phyloP scores from a whole-genome alignment of 805 yeast species.

The Brettanomyces naardenensis region DNA sequence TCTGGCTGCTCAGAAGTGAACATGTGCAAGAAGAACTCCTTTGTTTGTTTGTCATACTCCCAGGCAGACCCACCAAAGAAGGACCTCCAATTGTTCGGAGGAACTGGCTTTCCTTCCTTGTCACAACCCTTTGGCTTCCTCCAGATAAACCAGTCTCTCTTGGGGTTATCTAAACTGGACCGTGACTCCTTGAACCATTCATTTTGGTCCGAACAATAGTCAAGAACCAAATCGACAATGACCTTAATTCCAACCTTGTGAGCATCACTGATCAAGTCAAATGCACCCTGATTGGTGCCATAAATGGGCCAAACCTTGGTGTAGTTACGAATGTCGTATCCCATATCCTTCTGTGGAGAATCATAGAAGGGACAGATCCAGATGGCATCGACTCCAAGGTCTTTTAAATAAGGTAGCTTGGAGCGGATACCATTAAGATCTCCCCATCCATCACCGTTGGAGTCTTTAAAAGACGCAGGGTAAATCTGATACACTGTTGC shows the following conservation, averaged over 20 bases:
- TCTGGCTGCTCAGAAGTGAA: constrained; percentile 52
- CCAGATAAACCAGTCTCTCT: constrained; percentile 60
- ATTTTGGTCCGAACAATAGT: constrained; percentile 50
- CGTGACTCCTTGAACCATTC: constrained; percentile 52
- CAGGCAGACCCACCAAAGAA: constrained; percentile 49
- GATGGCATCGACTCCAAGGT: constrained; percentile 22
- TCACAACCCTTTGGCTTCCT: constrained; percentile 36
- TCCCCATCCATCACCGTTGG: constrained; percentile 52
- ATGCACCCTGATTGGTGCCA: constrained; percentile 49
- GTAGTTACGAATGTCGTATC: constrained; percentile 52
- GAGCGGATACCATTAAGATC: constrained; percentile 47
- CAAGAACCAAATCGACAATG: constrained; percentile 48
- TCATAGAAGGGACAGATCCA: constrained; percentile 55
- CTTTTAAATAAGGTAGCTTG: constrained; percentile 13
- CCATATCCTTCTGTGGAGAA: constrained; percentile 57
- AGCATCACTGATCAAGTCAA: constrained; percentile 35
- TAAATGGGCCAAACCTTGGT: constrained; percentile 41
- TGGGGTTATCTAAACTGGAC: constrained; percentile 40
- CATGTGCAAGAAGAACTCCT: constrained; percentile 47
- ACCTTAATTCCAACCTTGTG: constrained; percentile 45
- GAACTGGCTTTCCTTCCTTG: constrained; percentile 40
- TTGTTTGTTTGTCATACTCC: constrained; percentile 45
- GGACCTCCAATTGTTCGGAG: constrained; percentile 51
- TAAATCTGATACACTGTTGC: constrained; percentile 52
- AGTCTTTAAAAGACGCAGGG: constrained; percentile 54